Conservation (phyloP, 2,329 filamentous ascomycete genomes). For the Ophiostoma quercus region DNA sequence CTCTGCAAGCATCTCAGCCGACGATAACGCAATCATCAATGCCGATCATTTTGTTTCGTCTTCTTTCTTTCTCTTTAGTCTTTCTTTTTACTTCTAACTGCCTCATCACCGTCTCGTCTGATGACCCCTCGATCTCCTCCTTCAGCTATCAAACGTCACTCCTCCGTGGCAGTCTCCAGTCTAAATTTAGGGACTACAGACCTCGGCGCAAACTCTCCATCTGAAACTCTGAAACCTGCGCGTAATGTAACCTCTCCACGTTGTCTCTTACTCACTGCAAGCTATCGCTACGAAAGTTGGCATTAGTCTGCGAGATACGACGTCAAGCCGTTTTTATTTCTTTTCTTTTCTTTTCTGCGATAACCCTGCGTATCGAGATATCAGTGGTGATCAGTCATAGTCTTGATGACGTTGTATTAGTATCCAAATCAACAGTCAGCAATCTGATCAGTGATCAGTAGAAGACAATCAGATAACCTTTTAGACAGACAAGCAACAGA, state of each 20-base stretch:
- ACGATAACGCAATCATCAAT: neutral
- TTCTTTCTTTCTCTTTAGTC: neutral
- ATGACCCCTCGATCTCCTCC: neutral
- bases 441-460: too few species aligned
- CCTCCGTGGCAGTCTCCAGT: neutral
- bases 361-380: neutral
- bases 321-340: too few species aligned
- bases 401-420: too few species aligned
- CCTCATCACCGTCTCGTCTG: neutral
- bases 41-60: neutral
- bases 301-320: neutral
- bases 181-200: neutral
- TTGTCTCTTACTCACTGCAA: neutral
- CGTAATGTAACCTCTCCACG: slow-evolving; percentile 12
- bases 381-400: neutral
- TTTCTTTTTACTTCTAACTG: neutral
- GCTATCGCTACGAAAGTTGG: neutral
- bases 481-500: too few species aligned
- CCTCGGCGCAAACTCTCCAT: neutral
- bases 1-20: neutral
- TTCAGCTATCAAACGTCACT: neutral
- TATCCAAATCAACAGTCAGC: too few species aligned
- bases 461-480: too few species aligned
- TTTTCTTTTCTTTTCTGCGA: too few species aligned
- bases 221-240: slow-evolving; percentile 9